Percentiles rank a stretch among this genome's conserved stretches.
Evolutionary conservation across 805 yeast species (phyloP).

Genomic region (Metschnikowia proteae): DNA sequence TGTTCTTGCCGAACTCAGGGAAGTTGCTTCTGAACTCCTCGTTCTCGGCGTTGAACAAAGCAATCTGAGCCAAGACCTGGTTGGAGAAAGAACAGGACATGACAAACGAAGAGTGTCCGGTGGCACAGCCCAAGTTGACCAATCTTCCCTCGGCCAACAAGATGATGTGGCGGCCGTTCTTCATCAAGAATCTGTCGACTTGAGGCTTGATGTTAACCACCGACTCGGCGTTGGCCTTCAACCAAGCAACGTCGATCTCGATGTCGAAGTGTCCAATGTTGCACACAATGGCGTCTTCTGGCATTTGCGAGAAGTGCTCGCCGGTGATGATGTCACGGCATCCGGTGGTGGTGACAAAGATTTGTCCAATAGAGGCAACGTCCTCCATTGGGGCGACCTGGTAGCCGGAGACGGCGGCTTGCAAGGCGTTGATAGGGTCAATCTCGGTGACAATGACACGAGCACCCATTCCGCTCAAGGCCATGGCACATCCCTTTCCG

Average conservation of each 20-base stretch:
- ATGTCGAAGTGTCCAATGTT: slow-evolving; percentile 99
- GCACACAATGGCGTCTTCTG: slow-evolving; percentile 99
- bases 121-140: slow-evolving; percentile 99
- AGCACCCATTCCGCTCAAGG: slow-evolving; percentile 98
- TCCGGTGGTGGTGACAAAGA: slow-evolving; percentile 98
- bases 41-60: slow-evolving; percentile 79
- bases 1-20: slow-evolving; percentile 90
- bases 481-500: slow-evolving; percentile 99
- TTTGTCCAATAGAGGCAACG: slow-evolving; percentile 90
- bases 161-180: slow-evolving; percentile 88
- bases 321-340: slow-evolving; percentile 97
- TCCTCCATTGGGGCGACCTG: slow-evolving; percentile 95
- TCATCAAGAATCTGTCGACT: slow-evolving; percentile 93
- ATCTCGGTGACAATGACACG: slow-evolving; percentile 95
- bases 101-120: slow-evolving; percentile 98
- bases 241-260: slow-evolving; percentile 99
- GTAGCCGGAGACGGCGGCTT: slow-evolving; percentile 99
- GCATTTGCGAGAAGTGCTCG: slow-evolving; percentile 85
- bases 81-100: slow-evolving; percentile 99
- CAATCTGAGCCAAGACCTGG: slow-evolving; percentile 96
- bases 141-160: slow-evolving; percentile 98
- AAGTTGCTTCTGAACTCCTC: slow-evolving; percentile 69
- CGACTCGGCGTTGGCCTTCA: slow-evolving; percentile 88
- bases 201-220: slow-evolving; percentile 98
- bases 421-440: slow-evolving; percentile 98